Conservation (phyloP, 108 stramenopile species). For the Fistulifera pelliculosa region DNA sequence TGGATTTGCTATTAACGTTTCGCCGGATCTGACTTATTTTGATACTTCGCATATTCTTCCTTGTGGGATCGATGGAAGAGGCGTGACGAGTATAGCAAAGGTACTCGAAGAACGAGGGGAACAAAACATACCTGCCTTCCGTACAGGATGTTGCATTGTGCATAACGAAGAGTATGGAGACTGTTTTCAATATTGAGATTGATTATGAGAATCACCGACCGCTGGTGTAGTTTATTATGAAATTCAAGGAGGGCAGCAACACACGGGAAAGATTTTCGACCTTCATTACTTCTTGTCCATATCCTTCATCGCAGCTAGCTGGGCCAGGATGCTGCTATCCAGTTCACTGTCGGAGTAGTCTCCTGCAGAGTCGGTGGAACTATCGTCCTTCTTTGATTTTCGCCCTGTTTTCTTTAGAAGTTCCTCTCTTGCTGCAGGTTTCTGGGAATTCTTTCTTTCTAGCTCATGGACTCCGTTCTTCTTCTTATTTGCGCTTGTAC, state of each 20-base stretch:
- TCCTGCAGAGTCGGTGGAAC: not conserved
- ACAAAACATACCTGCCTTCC: conserved; percentile 2
- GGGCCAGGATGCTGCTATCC: not conserved
- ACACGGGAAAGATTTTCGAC: no score
- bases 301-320: conserved; percentile 1
- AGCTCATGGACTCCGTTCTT: no score
- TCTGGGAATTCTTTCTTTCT: conserved; percentile 2
- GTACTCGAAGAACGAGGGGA: conserved; percentile 29
- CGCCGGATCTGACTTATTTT: conserved; percentile 70
- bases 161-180: conserved; percentile 18
- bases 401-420: not conserved
- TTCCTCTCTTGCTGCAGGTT: not conserved
- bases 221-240: no score
- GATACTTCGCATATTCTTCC: conserved; percentile 64
- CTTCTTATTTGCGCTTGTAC: no score
- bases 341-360: conserved; percentile 1
- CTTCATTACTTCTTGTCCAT: no score
- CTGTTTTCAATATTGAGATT: conserved; percentile 24
- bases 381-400: not conserved
- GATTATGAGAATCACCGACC: no score
- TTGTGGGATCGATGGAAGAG: conserved; percentile 72
- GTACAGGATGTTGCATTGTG: conserved; percentile 20
- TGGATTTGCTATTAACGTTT: conserved; percentile 95
- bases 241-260: no score
- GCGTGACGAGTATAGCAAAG: conserved; percentile 69